phyloP scores from a whole-genome alignment of 2,329 filamentous ascomycete genomes.

The Didymosphaeria variabile region DNA sequence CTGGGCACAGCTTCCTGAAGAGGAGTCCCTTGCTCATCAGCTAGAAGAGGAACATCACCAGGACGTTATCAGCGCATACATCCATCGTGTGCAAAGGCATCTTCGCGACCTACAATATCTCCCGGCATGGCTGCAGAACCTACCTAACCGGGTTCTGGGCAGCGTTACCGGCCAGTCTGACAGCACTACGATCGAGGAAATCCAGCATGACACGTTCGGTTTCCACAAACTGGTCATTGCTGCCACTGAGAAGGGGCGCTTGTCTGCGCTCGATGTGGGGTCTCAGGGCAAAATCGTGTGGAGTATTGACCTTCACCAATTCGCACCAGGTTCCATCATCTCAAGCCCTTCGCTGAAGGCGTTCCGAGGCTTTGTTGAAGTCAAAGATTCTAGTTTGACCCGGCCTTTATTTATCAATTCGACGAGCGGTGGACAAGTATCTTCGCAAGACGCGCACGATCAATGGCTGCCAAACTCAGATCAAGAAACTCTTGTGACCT shows the following conservation, averaged over 20 bases:
- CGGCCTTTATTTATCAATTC: constrained; percentile 43
- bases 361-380: constrained; percentile 44
- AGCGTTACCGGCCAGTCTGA: constrained; percentile 65
- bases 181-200: constrained; percentile 60
- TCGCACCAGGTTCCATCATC: constrained; percentile 66
- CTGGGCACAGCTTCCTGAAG: constrained; percentile 79
- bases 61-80: constrained; percentile 81
- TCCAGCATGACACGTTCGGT: constrained; percentile 80
- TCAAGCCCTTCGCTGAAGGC: constrained; percentile 63
- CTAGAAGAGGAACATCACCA: constrained; percentile 87
- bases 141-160: constrained; percentile 74
- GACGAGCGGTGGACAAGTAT: constrained; percentile 41
- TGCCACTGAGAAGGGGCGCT: constrained; percentile 78
- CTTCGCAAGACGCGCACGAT: constrained; percentile 27
- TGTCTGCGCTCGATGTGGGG: constrained; percentile 82
- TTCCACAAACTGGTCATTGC: constrained; percentile 87
- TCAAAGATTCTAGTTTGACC: constrained; percentile 36
- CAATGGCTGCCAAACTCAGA: constrained; percentile 23
- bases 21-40: constrained; percentile 78
- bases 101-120: constrained; percentile 78
- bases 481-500: constrained; percentile 41
- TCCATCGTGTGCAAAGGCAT: constrained; percentile 86
- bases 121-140: constrained; percentile 73
- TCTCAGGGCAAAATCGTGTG: constrained; percentile 78
- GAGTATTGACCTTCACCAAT: constrained; percentile 71